These are phyloP conservation scores for Ganoderma meredithae DNA, from an alignment of 1,284 basidiomycete species.

Conservation along the genomic window DNA sequence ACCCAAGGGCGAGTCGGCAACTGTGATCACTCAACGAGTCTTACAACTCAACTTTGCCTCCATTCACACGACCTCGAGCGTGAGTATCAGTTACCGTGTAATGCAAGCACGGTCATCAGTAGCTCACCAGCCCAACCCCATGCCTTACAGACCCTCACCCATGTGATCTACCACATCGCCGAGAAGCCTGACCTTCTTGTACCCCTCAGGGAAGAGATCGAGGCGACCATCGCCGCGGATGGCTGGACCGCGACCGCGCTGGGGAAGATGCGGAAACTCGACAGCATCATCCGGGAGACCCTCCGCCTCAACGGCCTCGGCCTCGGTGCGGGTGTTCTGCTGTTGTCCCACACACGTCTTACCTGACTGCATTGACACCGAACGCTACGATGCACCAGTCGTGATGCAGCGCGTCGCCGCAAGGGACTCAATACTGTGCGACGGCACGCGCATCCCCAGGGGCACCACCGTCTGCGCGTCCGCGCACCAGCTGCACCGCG, in stretches of 20 bases:
- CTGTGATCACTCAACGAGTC: conserved; percentile 46
- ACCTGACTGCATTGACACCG: background rate
- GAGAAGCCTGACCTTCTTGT: conserved; percentile 48
- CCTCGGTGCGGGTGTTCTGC: conserved; percentile 25
- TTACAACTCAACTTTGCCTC: conserved; percentile 53
- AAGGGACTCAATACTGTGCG: conserved; percentile 47
- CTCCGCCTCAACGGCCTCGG: conserved; percentile 46
- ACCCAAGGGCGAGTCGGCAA: conserved; percentile 40
- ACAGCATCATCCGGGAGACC: conserved; percentile 60
- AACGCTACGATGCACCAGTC: conserved; percentile 34
- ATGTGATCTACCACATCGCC: conserved; percentile 50
- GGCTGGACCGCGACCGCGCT: conserved; percentile 56
- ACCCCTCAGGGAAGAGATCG: conserved; percentile 55
- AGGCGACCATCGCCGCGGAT: conserved; percentile 43
- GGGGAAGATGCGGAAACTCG: conserved; percentile 53
- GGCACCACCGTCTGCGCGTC: conserved; percentile 34
- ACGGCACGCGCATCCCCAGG: conserved; percentile 49
- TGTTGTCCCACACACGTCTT: background rate
- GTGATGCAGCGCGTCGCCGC: conserved; percentile 44
- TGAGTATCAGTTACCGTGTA: conserved; percentile 15
- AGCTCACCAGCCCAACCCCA: background rate
- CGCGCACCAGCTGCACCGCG: conserved; percentile 19
- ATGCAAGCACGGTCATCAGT: too few relatives aligned
- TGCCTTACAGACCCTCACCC: conserved; percentile 42
- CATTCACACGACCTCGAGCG: conserved; percentile 49